These are phyloP conservation scores for Stephania yunnanensis DNA, from an alignment of 164 flowering plant genomes.

Conservation along the genomic window DNA sequence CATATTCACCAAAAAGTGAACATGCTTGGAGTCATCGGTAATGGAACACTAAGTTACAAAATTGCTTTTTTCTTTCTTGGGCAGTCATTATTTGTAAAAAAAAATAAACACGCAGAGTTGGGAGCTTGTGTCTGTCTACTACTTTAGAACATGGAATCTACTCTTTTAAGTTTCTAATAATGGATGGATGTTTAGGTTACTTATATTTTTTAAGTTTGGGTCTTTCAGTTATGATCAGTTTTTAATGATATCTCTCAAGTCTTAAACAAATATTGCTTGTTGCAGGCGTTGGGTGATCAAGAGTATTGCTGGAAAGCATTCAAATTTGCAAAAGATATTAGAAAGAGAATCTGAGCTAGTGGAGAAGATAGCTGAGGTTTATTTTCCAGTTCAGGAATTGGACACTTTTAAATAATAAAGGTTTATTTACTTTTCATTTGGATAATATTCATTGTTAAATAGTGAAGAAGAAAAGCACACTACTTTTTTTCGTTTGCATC, in stretches of 20 bases:
- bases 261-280: constrained; percentile 9
- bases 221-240: background rate
- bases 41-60: background rate
- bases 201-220: background rate
- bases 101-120: background rate
- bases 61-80: background rate
- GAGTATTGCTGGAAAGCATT: constrained; percentile 39
- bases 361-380: constrained; percentile 82
- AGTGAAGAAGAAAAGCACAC: background rate
- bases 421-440: constrained; percentile 29
- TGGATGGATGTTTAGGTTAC: background rate
- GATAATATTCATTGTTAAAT: background rate
- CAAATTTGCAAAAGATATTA: constrained; percentile 46
- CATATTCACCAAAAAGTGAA: constrained; percentile 85
- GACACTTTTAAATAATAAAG: constrained; percentile 32
- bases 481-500: background rate
- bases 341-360: constrained; percentile 76
- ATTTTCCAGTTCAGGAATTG: constrained; percentile 35
- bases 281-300: constrained; percentile 92
- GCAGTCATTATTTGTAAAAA: background rate
- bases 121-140: background rate
- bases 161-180: background rate
- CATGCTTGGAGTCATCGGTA: constrained; percentile 95
- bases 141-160: background rate
- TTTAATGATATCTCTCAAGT: background rate